Evolutionary conservation across 805 yeast species (phyloP).

Genomic region (Sugiyamaella lignohabitans): DNA sequence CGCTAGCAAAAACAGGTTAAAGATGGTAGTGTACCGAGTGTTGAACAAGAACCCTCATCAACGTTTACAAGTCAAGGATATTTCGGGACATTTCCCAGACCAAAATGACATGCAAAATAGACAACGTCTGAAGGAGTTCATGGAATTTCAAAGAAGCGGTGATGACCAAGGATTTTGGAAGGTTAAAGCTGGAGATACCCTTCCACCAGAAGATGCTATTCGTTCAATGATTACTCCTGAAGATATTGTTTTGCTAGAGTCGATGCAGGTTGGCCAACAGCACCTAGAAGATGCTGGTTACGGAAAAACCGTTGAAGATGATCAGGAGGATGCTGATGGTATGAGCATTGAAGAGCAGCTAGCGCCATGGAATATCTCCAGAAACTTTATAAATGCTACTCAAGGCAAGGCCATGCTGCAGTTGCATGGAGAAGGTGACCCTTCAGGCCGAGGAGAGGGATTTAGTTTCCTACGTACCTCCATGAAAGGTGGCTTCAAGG

Average conservation of each 20-base stretch:
- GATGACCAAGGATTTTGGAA: slow-evolving; percentile 96
- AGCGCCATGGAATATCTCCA: slow-evolving; percentile 91
- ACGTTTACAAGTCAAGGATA: slow-evolving; percentile 77
- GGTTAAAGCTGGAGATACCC: slow-evolving; percentile 55
- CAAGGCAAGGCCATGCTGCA: slow-evolving; percentile 97
- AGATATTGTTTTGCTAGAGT: slow-evolving; percentile 76
- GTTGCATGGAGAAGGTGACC: slow-evolving; percentile 91
- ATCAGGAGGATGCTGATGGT: slow-evolving; percentile 38
- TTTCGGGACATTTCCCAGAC: slow-evolving; percentile 89
- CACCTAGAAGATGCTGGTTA: slow-evolving; percentile 71
- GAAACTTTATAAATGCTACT: slow-evolving; percentile 86
- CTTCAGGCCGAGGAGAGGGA: slow-evolving; percentile 85
- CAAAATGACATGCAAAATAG: slow-evolving; percentile 97
- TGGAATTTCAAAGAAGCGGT: slow-evolving; percentile 94
- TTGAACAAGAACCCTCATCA: slow-evolving; percentile 68
- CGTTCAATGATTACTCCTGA: slow-evolving; percentile 87
- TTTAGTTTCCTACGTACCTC: slow-evolving; percentile 84
- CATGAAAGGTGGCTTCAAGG: slow-evolving; percentile 85
- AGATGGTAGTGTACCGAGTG: slow-evolving; percentile 88
- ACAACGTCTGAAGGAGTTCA: slow-evolving; percentile 90
- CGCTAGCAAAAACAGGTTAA: slow-evolving; percentile 80
- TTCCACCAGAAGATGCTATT: slow-evolving; percentile 71
- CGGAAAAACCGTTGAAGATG: slow-evolving; percentile 39
- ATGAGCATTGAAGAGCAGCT: slow-evolving; percentile 70
- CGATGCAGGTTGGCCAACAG: slow-evolving; percentile 93